Evolutionary conservation across 163 green algal species (phyloP).

Genomic region (Coccomyxa subellipsoidea): DNA sequence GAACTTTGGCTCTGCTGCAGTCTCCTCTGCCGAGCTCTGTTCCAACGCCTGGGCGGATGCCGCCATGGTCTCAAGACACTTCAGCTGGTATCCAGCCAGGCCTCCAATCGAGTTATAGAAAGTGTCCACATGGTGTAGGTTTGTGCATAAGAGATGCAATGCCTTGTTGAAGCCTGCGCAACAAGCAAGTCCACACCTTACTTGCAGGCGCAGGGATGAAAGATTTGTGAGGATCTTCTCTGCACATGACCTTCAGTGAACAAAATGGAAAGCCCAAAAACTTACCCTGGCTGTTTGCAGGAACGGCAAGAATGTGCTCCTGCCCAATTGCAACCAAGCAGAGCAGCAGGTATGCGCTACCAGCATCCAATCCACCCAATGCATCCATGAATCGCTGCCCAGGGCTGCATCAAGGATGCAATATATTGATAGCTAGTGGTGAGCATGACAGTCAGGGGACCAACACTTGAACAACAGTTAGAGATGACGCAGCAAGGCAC

Average conservation of each 20-base stretch:
- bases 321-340: slow-evolving; percentile 65
- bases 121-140: slow-evolving; percentile 62
- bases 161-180: background rate
- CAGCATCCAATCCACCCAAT: background rate
- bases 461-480: background rate
- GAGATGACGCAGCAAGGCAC: background rate
- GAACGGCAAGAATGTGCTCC: slow-evolving; percentile 54
- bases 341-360: background rate
- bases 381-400: background rate
- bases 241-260: background rate
- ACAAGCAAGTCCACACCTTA: too few species aligned
- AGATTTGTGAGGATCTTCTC: too few species aligned
- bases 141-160: slow-evolving; percentile 30
- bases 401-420: background rate
- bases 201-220: background rate
- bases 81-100: slow-evolving; percentile 84
- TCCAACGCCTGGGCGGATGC: background rate
- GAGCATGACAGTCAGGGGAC: too few species aligned
- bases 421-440: too few species aligned
- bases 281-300: background rate
- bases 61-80: slow-evolving; percentile 77
- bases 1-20: slow-evolving; percentile 34
- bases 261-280: background rate
- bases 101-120: slow-evolving; percentile 91
- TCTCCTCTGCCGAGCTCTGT: background rate